Conservation (phyloP, 2,329 filamentous ascomycete genomes). For the Xylariaceae sp. region DNA sequence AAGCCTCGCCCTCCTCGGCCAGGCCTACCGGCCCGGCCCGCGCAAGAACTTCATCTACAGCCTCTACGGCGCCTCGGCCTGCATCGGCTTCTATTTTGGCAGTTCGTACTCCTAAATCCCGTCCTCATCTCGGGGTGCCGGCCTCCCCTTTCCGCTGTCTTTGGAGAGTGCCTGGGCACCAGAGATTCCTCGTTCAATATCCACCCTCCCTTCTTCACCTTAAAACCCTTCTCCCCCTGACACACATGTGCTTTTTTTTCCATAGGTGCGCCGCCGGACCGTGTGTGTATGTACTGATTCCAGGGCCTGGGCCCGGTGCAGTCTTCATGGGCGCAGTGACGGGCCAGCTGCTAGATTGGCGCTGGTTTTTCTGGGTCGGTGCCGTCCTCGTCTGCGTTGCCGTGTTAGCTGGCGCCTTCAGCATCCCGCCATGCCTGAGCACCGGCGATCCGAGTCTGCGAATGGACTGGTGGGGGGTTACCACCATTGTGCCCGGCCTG, state of each 20-base stretch:
- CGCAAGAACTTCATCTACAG: constrained; percentile 58
- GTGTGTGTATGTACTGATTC: too few species aligned
- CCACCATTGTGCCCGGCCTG: constrained; percentile 55
- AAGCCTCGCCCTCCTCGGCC: constrained; percentile 58
- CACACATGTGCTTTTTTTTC: too few species aligned
- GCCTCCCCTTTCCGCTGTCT: too few species aligned
- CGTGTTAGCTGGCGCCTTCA: constrained; percentile 15
- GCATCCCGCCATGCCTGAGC: constrained; percentile 22
- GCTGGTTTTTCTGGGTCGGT: constrained; percentile 64
- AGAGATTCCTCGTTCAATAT: too few species aligned
- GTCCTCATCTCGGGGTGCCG: too few species aligned
- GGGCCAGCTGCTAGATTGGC: constrained; percentile 51
- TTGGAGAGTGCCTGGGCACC: too few species aligned
- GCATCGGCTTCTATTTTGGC: constrained; percentile 51
- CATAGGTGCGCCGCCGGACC: too few species aligned
- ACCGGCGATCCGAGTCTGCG: constrained; percentile 29
- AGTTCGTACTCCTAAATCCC: too few species aligned
- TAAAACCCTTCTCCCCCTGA: too few species aligned
- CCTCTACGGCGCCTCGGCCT: constrained; percentile 49
- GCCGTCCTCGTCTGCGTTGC: constrained; percentile 28
- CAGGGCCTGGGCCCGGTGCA: too few species aligned
- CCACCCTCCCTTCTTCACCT: too few species aligned
- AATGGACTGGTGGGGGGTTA: constrained; percentile 64
- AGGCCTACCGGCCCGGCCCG: constrained; percentile 58
- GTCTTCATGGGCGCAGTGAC: constrained; percentile 57